Evolutionary conservation across 2,329 filamentous ascomycete species (phyloP).

Genomic region (Truncatella angustata): DNA sequence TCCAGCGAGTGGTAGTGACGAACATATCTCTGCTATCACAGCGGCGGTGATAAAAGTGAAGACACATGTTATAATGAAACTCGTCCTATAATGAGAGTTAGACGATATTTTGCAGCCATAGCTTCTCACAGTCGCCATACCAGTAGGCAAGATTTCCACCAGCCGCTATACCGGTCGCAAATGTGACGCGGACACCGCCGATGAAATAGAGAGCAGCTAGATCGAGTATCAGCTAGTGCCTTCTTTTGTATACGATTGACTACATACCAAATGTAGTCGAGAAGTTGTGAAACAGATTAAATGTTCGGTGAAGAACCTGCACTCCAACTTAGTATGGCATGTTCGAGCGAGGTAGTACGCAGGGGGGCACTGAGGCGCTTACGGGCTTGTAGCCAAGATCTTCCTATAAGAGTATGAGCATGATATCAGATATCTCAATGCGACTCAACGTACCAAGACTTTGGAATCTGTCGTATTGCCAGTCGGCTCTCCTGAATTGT

Average conservation of each 20-base stretch:
- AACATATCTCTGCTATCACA: slow-evolving; percentile 60
- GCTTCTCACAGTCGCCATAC: slow-evolving; percentile 27
- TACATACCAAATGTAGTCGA: slow-evolving; percentile 54
- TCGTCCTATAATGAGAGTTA: slow-evolving; percentile 42
- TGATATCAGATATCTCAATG: background rate
- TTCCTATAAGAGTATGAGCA: slow-evolving; percentile 29
- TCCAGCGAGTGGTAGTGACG: slow-evolving; percentile 55
- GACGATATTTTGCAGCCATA: background rate
- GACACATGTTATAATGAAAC: slow-evolving; percentile 56
- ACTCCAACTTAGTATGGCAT: slow-evolving; percentile 6
- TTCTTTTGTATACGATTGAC: no score
- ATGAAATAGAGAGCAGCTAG: slow-evolving; percentile 60
- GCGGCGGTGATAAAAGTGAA: slow-evolving; percentile 62
- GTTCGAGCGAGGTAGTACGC: slow-evolving; percentile 14
- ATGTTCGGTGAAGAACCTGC: slow-evolving; percentile 55
- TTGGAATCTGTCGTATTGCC: slow-evolving; percentile 5
- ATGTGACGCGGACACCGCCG: slow-evolving; percentile 58
- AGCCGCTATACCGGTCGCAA: slow-evolving; percentile 60
- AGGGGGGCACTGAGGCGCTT: slow-evolving; percentile 22
- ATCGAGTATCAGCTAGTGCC: background rate
- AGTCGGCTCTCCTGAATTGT: background rate
- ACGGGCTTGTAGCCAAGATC: slow-evolving; percentile 56
- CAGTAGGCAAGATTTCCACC: slow-evolving; percentile 61
- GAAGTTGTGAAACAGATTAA: slow-evolving; percentile 57
- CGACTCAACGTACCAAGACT: background rate